Conservation (phyloP, 768 basidiomycete species). For the Tulasnella sp. region DNA sequence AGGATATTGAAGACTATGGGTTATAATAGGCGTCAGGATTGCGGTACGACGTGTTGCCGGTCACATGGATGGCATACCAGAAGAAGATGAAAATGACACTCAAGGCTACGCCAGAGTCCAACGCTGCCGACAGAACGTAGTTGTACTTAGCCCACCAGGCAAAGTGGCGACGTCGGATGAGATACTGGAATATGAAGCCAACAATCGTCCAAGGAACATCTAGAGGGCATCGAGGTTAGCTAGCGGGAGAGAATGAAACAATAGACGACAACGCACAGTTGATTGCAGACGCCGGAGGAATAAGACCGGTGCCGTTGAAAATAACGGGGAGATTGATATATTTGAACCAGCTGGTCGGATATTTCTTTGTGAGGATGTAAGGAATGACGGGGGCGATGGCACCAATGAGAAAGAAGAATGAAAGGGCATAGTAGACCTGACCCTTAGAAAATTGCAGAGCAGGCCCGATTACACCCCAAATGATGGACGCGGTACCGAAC, state of each 20-base stretch:
- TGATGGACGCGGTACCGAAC: conserved; percentile 42
- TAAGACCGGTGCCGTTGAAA: conserved; percentile 57
- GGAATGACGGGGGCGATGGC: conserved; percentile 55
- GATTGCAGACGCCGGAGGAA: conserved; percentile 64
- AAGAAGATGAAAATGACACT: conserved; percentile 57
- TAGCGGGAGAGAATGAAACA: conserved; percentile 53
- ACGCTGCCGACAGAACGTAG: conserved; percentile 63
- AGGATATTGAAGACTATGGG: conserved; percentile 56
- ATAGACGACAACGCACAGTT: conserved; percentile 61
- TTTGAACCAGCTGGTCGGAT: conserved; percentile 58
- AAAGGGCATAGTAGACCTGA: conserved; percentile 58
- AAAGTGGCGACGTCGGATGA: conserved; percentile 32
- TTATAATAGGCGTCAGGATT: not conserved
- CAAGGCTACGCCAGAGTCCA: conserved; percentile 67
- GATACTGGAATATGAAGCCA: conserved; percentile 33
- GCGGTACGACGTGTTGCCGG: not conserved
- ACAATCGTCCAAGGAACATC: conserved; percentile 34
- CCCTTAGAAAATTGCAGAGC: conserved; percentile 64
- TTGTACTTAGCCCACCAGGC: conserved; percentile 34
- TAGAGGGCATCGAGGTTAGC: not conserved
- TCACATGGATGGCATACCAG: conserved; percentile 33
- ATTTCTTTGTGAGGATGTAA: conserved; percentile 55
- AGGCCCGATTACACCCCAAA: conserved; percentile 76
- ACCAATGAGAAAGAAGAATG: conserved; percentile 77
- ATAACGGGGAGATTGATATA: conserved; percentile 63